These are phyloP conservation scores for Crithidia sp. DNA, from an alignment of 208 protist species.

Conservation along the genomic window DNA sequence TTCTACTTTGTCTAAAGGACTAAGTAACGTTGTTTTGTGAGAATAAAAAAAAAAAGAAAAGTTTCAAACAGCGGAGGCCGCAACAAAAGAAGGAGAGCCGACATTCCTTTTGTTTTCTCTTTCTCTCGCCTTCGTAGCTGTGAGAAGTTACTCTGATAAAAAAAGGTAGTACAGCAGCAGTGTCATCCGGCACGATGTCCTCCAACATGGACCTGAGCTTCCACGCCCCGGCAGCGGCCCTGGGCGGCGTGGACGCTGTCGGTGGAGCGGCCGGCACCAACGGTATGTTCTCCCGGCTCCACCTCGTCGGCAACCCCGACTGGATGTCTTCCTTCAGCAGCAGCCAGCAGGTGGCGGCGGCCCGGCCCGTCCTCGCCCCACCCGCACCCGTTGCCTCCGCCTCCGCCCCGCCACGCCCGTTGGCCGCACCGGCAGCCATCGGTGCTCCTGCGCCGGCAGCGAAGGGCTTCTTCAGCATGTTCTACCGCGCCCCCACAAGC, in stretches of 20 bases:
- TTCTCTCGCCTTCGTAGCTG: neutral
- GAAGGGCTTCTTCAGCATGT: constrained; percentile 47
- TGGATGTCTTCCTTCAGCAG: constrained; percentile 60
- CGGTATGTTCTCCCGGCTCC: constrained; percentile 45
- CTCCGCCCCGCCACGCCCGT: neutral
- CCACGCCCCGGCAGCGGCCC: constrained; percentile 14
- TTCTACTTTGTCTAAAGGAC: neutral
- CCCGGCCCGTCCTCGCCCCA: constrained; percentile 18
- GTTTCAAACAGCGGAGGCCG: neutral
- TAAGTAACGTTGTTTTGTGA: neutral
- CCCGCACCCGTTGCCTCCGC: constrained; percentile 28
- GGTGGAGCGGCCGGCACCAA: constrained; percentile 2
- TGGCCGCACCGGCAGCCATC: constrained; percentile 32
- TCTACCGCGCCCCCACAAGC: constrained; percentile 28
- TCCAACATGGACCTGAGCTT: constrained; percentile 23
- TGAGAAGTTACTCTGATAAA: too few relatives aligned
- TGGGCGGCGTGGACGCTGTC: constrained; percentile 3
- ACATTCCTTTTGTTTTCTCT: neutral
- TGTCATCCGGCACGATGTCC: constrained; percentile 10
- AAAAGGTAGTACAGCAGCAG: neutral
- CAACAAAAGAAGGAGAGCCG: neutral
- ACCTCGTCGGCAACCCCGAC: constrained; percentile 58
- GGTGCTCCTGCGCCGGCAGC: constrained; percentile 21
- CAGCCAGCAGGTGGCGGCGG: constrained; percentile 21
- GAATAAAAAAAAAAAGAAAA: constrained; percentile 30